Conservation (phyloP, 1,284 basidiomycete genomes). For the Filobasidium uniguttulatum region DNA sequence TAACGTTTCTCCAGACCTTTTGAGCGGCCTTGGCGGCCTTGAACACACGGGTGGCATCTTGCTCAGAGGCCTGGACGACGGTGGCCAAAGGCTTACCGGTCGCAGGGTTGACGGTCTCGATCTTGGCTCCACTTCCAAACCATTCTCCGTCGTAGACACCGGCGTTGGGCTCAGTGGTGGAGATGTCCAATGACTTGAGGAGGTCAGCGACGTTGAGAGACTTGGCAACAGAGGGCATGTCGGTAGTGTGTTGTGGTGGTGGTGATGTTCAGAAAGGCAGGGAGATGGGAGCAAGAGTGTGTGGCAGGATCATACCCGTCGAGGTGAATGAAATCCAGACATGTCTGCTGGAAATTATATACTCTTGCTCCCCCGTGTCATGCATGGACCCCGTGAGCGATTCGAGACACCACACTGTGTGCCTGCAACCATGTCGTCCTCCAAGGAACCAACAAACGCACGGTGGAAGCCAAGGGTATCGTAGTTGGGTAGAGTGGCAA, state of each 20-base stretch:
- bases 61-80: constrained; percentile 45
- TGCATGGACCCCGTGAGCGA: no score
- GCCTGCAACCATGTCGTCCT: no score
- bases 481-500: no score
- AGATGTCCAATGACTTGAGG: constrained; percentile 16
- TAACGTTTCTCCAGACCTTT: constrained; percentile 54
- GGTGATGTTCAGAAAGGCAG: background rate
- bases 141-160: constrained; percentile 23
- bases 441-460: no score
- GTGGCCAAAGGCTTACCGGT: constrained; percentile 15
- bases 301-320: no score
- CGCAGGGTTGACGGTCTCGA: constrained; percentile 15
- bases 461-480: no score
- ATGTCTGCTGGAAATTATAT: no score
- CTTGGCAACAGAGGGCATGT: background rate
- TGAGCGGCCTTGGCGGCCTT: constrained; percentile 58
- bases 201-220: background rate
- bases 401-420: no score
- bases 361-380: no score
- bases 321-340: no score
- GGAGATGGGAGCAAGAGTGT: no score
- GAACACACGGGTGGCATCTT: constrained; percentile 53
- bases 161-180: constrained; percentile 8
- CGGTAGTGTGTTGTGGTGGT: background rate
- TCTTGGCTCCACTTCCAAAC: constrained; percentile 7